Evolutionary conservation across 1,139 yeast genomes (phyloP), one percentile per base, ranked within the genome.

Genomic region (Yamadazyma spencermartinsiae): DNA sequence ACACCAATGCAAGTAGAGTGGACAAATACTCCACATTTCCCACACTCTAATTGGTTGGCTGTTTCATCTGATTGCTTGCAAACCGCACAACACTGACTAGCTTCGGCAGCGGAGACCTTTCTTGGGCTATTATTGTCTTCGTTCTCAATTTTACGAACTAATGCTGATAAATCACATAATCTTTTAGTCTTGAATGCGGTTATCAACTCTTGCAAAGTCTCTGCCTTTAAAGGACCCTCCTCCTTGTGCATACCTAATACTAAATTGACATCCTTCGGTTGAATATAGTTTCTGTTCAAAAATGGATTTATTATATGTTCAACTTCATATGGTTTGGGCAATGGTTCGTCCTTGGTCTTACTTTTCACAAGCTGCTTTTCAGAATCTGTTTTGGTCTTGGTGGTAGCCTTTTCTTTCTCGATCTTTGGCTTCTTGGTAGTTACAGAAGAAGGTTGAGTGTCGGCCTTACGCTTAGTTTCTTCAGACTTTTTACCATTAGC

Each of bases 1-100:
- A 1, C 20, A 8, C 95, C 96, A 52, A 82, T 82, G 56, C 96
- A 89, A 0, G 74, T 59, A 1, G 74, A 63, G 56, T 90, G 98
- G 1, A 83, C 89, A 40, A 72, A 72, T 18, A 87, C 65, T 0
- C 87, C 86, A 65, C 98, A 90, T 16, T 72, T 68, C 1, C 70
- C 59, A 56, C 97, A 90, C 1, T 70, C 63, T n/a, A 78, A 49
- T 52, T 74, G 66, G 14, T 72, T 75, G 14, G 49, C 38, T 3
- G 51, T 37, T 8, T 38, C 32, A 13, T 44, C 46, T 2, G 38
- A 26, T 4, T 46, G 52, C 31, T 68, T 79, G 7, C 58, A 49
- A 33, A 65, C 72, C n/a, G 74, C 61, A 51, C 92, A 84, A 0
- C 9, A 7, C 23, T 20, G 9, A 20, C 9, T 7, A 20, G 29